A percentile compares a stretch with the other conserved stretches of the same genome.
These are phyloP conservation scores for Coemansia sp. DNA, from an alignment of 192 early-diverging fungal genomes.

Conservation along the genomic window DNA sequence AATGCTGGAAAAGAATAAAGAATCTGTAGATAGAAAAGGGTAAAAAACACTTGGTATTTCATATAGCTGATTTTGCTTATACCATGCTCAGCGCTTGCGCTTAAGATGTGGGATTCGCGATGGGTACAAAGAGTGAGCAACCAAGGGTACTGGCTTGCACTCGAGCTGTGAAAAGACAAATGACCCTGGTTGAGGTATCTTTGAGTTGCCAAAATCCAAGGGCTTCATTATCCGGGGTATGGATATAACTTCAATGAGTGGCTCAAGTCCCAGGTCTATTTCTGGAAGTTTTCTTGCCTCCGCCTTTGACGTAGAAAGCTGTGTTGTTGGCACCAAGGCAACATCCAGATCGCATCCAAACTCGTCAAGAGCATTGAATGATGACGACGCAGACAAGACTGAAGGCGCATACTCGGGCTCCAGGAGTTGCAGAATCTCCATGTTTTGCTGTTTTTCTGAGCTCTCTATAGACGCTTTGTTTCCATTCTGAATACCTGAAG, in stretches of 20 bases:
- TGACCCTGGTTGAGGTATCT: constrained; percentile 10
- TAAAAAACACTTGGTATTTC: not conserved
- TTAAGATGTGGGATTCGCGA: constrained; percentile 48
- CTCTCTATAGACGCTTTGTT: not conserved
- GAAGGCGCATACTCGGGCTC: constrained; percentile 48
- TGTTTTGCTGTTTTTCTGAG: not conserved
- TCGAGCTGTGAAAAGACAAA: constrained; percentile 5
- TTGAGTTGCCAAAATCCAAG: not conserved
- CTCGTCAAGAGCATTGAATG: constrained; percentile 21
- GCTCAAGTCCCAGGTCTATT: constrained; percentile 26
- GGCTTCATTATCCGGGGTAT: not conserved
- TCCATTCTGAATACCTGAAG: not conserved
- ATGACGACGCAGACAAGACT: not conserved
- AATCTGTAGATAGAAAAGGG: constrained; percentile 1
- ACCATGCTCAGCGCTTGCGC: constrained; percentile 40
- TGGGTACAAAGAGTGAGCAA: constrained; percentile 34
- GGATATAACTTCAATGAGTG: constrained; percentile 20
- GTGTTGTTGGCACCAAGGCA: constrained; percentile 33
- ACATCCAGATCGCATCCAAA: constrained; percentile 46
- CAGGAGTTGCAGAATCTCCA: constrained; percentile 2
- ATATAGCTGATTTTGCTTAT: not conserved
- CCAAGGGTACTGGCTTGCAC: constrained; percentile 16
- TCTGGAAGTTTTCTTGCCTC: constrained; percentile 16
- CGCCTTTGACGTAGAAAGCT: constrained; percentile 13
- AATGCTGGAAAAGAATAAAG: not conserved